Conservation (phyloP, 2,329 filamentous ascomycete genomes). For the Cercospora canescens region DNA sequence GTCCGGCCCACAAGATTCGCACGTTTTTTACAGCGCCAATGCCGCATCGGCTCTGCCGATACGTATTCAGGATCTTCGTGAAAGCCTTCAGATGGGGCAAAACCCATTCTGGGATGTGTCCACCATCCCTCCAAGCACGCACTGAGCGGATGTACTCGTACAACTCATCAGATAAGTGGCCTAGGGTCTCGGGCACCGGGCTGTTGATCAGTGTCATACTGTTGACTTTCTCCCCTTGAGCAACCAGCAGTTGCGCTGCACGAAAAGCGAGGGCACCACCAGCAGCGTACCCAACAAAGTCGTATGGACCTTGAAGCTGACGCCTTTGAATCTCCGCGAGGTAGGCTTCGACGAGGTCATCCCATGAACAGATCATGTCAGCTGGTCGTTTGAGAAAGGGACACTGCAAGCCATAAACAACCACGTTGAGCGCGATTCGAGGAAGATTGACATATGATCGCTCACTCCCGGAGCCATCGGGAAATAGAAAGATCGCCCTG, state of each 20-base stretch:
- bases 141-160: slow-evolving; percentile 52
- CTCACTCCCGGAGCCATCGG: slow-evolving; percentile 5
- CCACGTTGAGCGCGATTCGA: slow-evolving; percentile 8
- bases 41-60: slow-evolving; percentile 10
- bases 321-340: slow-evolving; percentile 40
- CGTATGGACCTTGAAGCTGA: slow-evolving; percentile 35
- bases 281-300: slow-evolving; percentile 35
- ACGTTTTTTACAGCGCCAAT: slow-evolving; percentile 35
- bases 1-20: slow-evolving; percentile 13
- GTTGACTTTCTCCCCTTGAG: slow-evolving; percentile 23
- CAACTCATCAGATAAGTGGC: slow-evolving; percentile 60
- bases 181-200: slow-evolving; percentile 44
- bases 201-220: slow-evolving; percentile 35
- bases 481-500: slow-evolving; percentile 7
- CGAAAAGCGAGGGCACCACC: slow-evolving; percentile 26
- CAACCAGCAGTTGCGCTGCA: slow-evolving; percentile 17
- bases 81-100: slow-evolving; percentile 54
- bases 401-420: slow-evolving; percentile 45
- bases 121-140: slow-evolving; percentile 37
- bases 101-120: slow-evolving; percentile 42
- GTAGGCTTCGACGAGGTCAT: slow-evolving; percentile 11
- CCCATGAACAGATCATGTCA: slow-evolving; percentile 14
- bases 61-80: slow-evolving; percentile 46
- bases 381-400: slow-evolving; percentile 35
- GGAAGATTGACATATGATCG: slow-evolving; percentile 4